Conservation (phyloP, 2,329 filamentous ascomycete species). For the Herpotrichia juniperi region DNA sequence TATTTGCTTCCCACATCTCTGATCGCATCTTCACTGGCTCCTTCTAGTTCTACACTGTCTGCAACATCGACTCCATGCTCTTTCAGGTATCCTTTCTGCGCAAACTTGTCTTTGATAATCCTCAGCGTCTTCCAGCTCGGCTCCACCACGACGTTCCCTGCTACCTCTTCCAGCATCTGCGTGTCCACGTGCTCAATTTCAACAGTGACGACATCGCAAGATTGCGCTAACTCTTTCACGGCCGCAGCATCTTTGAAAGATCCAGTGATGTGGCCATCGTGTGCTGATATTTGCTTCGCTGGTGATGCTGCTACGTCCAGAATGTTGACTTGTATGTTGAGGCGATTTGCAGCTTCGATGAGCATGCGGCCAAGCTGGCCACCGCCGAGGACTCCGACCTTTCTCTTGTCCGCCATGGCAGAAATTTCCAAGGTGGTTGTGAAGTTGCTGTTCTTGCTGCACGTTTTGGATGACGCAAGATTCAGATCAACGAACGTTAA, state of each 20-base stretch:
- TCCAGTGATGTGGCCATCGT: constrained; percentile 75
- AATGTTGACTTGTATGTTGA: constrained; percentile 79
- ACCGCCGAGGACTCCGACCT: constrained; percentile 48
- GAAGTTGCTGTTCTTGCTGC: neutral
- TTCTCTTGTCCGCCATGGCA: constrained; percentile 38
- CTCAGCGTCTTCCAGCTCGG: constrained; percentile 86
- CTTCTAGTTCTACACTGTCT: constrained; percentile 69
- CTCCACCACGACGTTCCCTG: constrained; percentile 68
- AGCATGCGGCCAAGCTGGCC: constrained; percentile 87
- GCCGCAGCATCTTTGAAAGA: constrained; percentile 85
- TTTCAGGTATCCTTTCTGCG: constrained; percentile 82
- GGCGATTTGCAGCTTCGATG: constrained; percentile 79
- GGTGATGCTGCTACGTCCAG: constrained; percentile 79
- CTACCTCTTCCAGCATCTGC: constrained; percentile 84
- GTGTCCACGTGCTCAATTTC: constrained; percentile 97
- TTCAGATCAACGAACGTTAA: neutral
- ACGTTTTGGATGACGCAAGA: neutral
- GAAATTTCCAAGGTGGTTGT: neutral
- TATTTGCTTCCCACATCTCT: constrained; percentile 67
- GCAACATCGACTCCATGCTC: constrained; percentile 74
- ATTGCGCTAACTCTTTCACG: constrained; percentile 77
- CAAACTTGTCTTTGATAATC: constrained; percentile 91
- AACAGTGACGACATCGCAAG: constrained; percentile 83
- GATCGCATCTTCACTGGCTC: constrained; percentile 66
- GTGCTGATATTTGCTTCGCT: constrained; percentile 84